Evolutionary conservation across 2,329 filamentous ascomycete species (phyloP).

Genomic region (Eutypa lata): DNA sequence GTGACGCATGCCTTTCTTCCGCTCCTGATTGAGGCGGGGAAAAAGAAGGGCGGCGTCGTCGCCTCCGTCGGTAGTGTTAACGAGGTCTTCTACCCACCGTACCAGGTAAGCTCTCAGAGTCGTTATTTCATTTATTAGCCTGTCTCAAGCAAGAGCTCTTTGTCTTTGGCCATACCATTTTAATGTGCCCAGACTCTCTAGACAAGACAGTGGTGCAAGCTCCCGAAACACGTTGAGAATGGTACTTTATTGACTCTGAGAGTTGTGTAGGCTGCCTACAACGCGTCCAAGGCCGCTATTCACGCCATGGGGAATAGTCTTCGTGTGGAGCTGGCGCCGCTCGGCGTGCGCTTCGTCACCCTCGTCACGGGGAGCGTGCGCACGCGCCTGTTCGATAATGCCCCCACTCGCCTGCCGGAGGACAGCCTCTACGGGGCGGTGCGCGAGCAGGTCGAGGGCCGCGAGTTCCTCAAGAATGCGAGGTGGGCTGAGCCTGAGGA

Average conservation of each 20-base stretch:
- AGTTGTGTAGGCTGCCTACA: constrained; percentile 28
- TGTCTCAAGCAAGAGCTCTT: no score
- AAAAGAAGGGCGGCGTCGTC: constrained; percentile 12
- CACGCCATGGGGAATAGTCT: constrained; percentile 20
- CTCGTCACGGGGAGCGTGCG: constrained; percentile 27
- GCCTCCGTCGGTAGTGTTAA: constrained; percentile 27
- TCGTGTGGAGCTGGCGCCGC: constrained; percentile 28
- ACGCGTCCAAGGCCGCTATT: constrained; percentile 28
- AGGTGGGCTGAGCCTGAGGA: constrained; percentile 21
- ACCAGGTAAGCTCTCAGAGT: no score
- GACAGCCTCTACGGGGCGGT: constrained; percentile 24
- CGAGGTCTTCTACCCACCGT: constrained; percentile 27
- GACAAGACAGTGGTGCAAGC: no score
- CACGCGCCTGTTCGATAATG: constrained; percentile 25
- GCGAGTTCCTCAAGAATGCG: constrained; percentile 22
- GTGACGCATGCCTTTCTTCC: constrained; percentile 31
- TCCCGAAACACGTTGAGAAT: no score
- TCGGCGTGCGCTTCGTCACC: constrained; percentile 29
- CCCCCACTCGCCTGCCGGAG: constrained; percentile 21
- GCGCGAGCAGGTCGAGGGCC: constrained; percentile 20
- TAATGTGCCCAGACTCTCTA: no score
- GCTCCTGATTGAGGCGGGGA: constrained; percentile 19
- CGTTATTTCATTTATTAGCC: no score
- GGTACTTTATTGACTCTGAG: no score
- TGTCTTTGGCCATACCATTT: no score